Evolutionary conservation across 805 yeast species (phyloP), one percentile per base, ranked within the genome.

Genomic region (Ogataea zsoltii): DNA sequence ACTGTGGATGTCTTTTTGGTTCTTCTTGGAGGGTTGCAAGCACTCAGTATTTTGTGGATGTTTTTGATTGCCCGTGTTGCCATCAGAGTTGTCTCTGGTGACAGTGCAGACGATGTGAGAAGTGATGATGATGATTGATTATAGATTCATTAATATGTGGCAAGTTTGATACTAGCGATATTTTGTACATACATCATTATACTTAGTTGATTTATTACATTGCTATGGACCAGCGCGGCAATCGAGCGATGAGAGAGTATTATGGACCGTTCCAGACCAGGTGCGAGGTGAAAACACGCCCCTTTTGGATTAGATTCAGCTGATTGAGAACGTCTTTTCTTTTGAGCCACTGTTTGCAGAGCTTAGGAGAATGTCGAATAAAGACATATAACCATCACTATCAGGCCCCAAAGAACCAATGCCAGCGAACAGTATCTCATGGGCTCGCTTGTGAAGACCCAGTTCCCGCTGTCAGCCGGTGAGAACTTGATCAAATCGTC

Each of bases 101-200:
- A 67, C 17, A 80, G 81, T 29, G 96, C 96, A 1, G 96, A 88
- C 55, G 97, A 90, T 63, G 83, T 85, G 26, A 79, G 97, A 66
- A 83, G 92, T 61, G 96, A 88, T 56, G 83, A 76, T 45, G 95
- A 87, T 44, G 88, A 82, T 41, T 72, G 71, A 37, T 35, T 31
- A 16, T 15, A 37, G 35, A 23, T 19, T 12, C 13, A 29, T 14
- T 17, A 16, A 34, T 15, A 28, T 19, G 19, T 23, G 36, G 35
- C 19, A 31, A 32, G 30, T 32, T 30, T 30, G 36, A 32, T 26
- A 37, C 40, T 25, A 7, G 31, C 39, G 21, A 28, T 25, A 40
- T 9, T 33, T 32, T 41, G 42, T 31, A 31, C 29, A 32, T 39
- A 32, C 17, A 39, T 23, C 18, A 32, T 36, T 30, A 26, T 19